A percentile compares a stretch with the other conserved stretches of the same genome.
These are phyloP conservation scores for Talaromyces sp. DNA, from an alignment of 2,329 filamentous ascomycete species.

Conservation along the genomic window DNA sequence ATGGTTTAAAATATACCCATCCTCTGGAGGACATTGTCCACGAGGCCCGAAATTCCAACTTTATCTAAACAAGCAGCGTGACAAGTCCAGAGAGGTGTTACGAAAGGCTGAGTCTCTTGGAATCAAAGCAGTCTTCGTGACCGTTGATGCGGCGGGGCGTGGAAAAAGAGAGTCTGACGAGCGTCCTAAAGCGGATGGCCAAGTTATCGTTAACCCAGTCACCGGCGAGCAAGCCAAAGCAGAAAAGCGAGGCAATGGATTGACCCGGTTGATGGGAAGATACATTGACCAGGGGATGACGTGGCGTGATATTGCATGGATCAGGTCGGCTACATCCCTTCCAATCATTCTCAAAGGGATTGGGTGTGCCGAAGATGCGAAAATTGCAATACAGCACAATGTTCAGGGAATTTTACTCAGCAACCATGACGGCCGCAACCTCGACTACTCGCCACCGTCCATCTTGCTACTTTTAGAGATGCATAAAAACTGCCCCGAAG, in stretches of 20 bases:
- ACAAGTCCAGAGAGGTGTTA: too few relatives aligned
- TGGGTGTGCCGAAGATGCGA: constrained; percentile 1
- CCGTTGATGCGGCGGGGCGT: constrained; percentile 28
- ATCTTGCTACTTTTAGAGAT: constrained; percentile 50
- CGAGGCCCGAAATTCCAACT: too few relatives aligned
- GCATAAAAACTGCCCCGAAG: constrained; percentile 18
- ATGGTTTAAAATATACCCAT: too few relatives aligned
- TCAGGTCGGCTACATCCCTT: not conserved
- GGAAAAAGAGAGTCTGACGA: constrained; percentile 30
- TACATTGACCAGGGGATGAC: not conserved
- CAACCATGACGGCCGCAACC: constrained; percentile 44
- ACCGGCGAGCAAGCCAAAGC: too few relatives aligned
- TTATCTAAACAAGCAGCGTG: too few relatives aligned
- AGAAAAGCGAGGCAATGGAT: not conserved
- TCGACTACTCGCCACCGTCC: constrained; percentile 41
- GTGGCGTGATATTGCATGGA: constrained; percentile 6
- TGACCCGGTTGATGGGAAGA: not conserved
- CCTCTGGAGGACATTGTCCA: too few relatives aligned
- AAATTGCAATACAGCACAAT: constrained; percentile 21
- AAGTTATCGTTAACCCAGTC: too few relatives aligned
- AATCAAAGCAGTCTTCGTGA: constrained; percentile 25
- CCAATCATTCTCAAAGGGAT: constrained; percentile 5
- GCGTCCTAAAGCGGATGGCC: constrained; percentile 17
- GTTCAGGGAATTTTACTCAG: constrained; percentile 40
- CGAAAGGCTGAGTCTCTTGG: constrained; percentile 13